Evolutionary conservation across 352 stramenopile genomes (phyloP), one percentile per base, ranked within the genome.

Genomic region (Pythium sp.): DNA sequence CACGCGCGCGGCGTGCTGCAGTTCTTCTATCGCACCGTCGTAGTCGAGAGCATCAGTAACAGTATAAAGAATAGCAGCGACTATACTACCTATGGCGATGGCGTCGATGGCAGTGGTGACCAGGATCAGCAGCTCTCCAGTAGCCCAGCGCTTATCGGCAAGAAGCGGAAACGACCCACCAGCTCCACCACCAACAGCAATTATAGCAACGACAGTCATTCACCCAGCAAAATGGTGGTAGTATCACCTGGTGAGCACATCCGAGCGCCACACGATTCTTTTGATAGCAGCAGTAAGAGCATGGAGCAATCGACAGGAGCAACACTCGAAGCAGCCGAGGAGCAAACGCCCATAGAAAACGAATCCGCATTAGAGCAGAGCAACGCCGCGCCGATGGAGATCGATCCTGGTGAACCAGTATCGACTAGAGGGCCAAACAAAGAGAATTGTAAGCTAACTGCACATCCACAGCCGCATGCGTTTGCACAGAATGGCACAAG

Each of bases 111-210:
- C 0, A 24, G 43, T 36, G 43, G 36, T 12, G 14, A 51, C 9
- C n/a, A 62, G n/a, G 1, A 46, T 18, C 24, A 61, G 8, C 15
- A 60, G 32, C 32, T 32, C 20, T 47, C 32, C 4, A 56, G 41
- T 18, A 65, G 14, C 28, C 41, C 26, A 56, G 47, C 3, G 30
- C 54, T 18, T 14, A 67, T 64, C 30, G 68, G 74, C 56, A 91
- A 85, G 78, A 91, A 92, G 60, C 76, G 81, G 43, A 87, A 89
- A 60, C 79, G 84, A 9, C 75, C 79, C 30, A 75, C 26, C 2
- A 28, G 64, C 20, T 43, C 54, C 11, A 38, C 11, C 22, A 49
- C 51, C 15, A 55, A 70, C 7, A 32, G 20, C 28, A 32, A 30
- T 32, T 32, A 32, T 51, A 11, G 18, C 22, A 51, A 36, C 20